Evolutionary conservation across 805 yeast genomes (phyloP).

Genomic region (Ogataea degrootiae): DNA sequence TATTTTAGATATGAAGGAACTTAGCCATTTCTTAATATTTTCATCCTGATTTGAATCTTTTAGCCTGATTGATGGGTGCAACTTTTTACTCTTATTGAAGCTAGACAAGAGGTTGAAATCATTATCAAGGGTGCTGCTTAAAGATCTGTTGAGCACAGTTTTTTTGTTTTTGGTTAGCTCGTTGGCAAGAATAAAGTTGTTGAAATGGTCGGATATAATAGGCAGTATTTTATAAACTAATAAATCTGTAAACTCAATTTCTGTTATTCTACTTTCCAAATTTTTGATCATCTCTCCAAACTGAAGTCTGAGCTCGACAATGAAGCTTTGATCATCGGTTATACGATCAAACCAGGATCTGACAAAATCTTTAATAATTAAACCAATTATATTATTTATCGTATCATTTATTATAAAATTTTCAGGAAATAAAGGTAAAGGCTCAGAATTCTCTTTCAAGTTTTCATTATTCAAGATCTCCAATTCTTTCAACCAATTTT

Average conservation of each 20-base stretch:
- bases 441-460: conserved; percentile 4
- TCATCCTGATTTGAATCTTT: conserved; percentile 32
- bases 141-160: conserved; percentile 12
- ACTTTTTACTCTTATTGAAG: conserved; percentile 40
- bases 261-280: conserved; percentile 38
- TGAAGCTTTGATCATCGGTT: conserved; percentile 35
- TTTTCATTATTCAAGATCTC: conserved; percentile 7
- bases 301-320: conserved; percentile 39
- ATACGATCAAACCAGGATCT: conserved; percentile 51
- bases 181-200: conserved; percentile 41
- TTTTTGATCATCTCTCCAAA: conserved; percentile 37
- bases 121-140: conserved; percentile 30
- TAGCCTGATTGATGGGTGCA: conserved; percentile 54
- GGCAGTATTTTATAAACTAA: conserved; percentile 61
- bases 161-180: conserved; percentile 30
- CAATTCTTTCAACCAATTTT: conserved; percentile 29
- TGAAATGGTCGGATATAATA: conserved; percentile 58
- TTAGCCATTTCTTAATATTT: conserved; percentile 47
- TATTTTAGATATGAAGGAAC: conserved; percentile 36
- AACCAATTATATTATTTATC: conserved; percentile 43
- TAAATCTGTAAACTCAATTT: conserved; percentile 51
- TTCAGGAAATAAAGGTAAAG: conserved; percentile 32
- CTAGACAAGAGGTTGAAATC: conserved; percentile 38
- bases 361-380: conserved; percentile 50
- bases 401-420: conserved; percentile 50